These are phyloP conservation scores for Atractiella rhizophila DNA, from an alignment of 768 basidiomycete species.

Conservation along the genomic window DNA sequence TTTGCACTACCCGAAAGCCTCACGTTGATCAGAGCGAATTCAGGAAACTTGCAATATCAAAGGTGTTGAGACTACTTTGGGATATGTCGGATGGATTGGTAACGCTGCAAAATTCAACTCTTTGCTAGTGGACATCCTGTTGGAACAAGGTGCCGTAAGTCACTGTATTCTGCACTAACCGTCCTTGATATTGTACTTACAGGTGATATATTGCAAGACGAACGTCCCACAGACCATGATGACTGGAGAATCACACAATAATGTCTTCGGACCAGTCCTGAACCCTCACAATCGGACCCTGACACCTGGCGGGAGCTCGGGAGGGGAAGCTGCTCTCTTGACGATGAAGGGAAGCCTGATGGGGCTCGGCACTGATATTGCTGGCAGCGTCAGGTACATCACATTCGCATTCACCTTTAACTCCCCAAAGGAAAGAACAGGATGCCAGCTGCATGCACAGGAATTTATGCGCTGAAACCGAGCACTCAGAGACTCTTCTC, in stretches of 20 bases:
- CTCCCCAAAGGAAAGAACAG: too few relatives aligned
- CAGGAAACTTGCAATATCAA: too few relatives aligned
- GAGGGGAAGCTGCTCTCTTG: constrained; percentile 59
- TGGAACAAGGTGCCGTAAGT: constrained; percentile 38
- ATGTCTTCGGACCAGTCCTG: constrained; percentile 48
- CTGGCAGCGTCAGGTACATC: too few relatives aligned
- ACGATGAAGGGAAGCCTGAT: constrained; percentile 25
- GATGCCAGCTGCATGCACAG: too few relatives aligned
- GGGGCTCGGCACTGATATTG: too few relatives aligned
- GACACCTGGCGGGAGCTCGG: constrained; percentile 55
- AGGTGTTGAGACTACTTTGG: constrained; percentile 17
- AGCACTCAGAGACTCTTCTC: too few relatives aligned
- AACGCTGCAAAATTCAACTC: too few relatives aligned
- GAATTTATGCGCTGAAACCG: too few relatives aligned
- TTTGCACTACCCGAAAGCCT: too few relatives aligned
- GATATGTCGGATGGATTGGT: constrained; percentile 12
- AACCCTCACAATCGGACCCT: constrained; percentile 50
- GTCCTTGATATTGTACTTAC: constrained; percentile 34
- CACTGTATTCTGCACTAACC: constrained; percentile 23
- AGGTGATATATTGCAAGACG: constrained; percentile 19
- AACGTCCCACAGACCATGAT: constrained; percentile 18
- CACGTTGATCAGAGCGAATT: constrained; percentile 13
- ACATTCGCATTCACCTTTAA: too few relatives aligned
- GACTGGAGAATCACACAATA: constrained; percentile 52
- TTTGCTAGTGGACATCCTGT: too few relatives aligned